phyloP scores from a whole-genome alignment of 441 rosid genomes.

The Omphalea diandra region DNA sequence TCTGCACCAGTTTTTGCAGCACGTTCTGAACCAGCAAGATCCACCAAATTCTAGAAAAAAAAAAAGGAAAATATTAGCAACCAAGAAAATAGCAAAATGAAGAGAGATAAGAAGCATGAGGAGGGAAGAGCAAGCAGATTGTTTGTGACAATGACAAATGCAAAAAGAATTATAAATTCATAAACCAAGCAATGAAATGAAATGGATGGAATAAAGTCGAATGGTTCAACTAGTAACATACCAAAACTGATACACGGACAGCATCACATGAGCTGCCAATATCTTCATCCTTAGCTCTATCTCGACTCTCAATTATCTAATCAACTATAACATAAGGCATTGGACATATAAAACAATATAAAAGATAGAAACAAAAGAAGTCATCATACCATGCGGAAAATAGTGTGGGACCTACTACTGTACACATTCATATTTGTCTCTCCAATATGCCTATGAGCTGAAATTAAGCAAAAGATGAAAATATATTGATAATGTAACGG shows the following conservation, averaged over 20 bases:
- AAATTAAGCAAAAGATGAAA: conserved; percentile 26
- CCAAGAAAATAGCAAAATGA: neutral
- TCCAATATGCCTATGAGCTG: conserved; percentile 97
- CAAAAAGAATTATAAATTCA: neutral
- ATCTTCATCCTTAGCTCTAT: conserved; percentile 62
- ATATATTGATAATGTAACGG: neutral
- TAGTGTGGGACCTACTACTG: conserved; percentile 97
- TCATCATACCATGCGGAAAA: conserved; percentile 83
- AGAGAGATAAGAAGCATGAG: conserved; percentile 1
- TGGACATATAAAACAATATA: conserved; percentile 16
- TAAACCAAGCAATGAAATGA: conserved; percentile 9
- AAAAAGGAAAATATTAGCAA: conserved; percentile 13
- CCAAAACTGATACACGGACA: conserved; percentile 97
- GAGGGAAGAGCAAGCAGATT: neutral
- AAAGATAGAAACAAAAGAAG: conserved; percentile 11
- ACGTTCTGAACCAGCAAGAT: conserved; percentile 98
- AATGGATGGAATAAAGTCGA: neutral
- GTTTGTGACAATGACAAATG: neutral
- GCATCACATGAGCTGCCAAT: conserved; percentile 75
- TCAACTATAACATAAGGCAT: conserved; percentile 24
- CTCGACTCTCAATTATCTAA: conserved; percentile 96
- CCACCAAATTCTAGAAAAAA: conserved; percentile 77
- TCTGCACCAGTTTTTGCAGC: conserved; percentile 99
- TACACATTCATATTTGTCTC: conserved; percentile 93
- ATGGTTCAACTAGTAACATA: conserved; percentile 30